Evolutionary conservation across 1,284 basidiomycete genomes (phyloP).

Genomic region (Pseudozyma tsukubaensis): DNA sequence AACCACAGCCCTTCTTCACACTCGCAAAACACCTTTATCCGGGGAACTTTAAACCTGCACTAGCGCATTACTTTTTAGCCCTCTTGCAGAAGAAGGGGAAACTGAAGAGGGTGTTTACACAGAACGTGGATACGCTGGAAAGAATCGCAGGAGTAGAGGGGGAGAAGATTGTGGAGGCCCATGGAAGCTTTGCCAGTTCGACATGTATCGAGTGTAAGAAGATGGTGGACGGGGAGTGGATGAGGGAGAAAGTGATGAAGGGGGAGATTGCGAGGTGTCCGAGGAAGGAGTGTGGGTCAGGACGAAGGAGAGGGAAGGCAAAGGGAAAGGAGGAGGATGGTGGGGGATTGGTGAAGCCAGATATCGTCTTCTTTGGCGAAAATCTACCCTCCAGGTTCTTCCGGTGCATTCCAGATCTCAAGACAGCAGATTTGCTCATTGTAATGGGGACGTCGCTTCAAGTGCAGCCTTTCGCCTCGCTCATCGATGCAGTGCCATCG

Average conservation of each 20-base stretch:
- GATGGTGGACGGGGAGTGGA: conserved; percentile 53
- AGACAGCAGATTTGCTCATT: conserved; percentile 82
- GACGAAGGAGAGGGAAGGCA: conserved; percentile 12
- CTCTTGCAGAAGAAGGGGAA: conserved; percentile 77
- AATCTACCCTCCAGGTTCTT: conserved; percentile 64
- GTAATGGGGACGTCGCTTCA: conserved; percentile 91
- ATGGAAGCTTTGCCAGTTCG: conserved; percentile 75
- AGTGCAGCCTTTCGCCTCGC: conserved; percentile 73
- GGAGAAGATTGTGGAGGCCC: conserved; percentile 87
- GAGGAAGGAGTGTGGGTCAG: conserved; percentile 24
- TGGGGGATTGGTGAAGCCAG: conserved; percentile 65
- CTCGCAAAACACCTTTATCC: conserved; percentile 84
- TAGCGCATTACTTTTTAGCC: conserved; percentile 88
- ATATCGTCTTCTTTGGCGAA: conserved; percentile 69
- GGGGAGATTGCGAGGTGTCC: conserved; percentile 62
- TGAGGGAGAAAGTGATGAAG: conserved; percentile 46
- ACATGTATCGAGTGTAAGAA: conserved; percentile 59
- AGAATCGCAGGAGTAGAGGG: conserved; percentile 82
- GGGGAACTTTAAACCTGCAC: conserved; percentile 84
- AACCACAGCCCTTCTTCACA: conserved; percentile 70
- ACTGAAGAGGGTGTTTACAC: conserved; percentile 83
- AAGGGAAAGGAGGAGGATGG: conserved; percentile 21
- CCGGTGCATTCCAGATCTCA: conserved; percentile 68
- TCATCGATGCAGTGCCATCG: conserved; percentile 70
- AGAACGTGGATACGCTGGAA: conserved; percentile 87